Evolutionary conservation across 805 yeast genomes (phyloP), one percentile per base, ranked within the genome.

Genomic region (Yamadazyma akitaensis): DNA sequence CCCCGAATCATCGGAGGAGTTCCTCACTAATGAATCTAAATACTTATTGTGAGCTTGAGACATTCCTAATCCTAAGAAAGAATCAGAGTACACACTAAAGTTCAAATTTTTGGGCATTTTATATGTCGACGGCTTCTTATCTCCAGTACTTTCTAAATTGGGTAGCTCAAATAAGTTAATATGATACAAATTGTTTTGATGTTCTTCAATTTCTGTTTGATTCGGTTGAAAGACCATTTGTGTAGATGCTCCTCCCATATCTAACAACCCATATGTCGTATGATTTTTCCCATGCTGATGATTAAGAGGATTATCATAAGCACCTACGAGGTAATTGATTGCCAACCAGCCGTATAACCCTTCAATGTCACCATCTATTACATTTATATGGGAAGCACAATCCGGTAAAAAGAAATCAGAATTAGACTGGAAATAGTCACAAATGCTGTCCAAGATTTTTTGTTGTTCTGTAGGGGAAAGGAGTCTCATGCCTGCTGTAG

Each of bases 281-380:
- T 72, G 74, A 39, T 64, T 63, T 38, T 72, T 67, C 5, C 78
- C 79, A 44, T 71, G 76, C 30, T 69, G 57, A 40, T 70, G 75
- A 5, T 57, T 52, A 10, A 51, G 54, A 1, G 72, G 71, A n/a
- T 59, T 44, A 33, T 66, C 70, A 31, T 80, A 63, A 0, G 78
- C 57, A 1, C 79, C 80, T 25, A 76, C 67, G 50, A 80, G 58
- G 43, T 79, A 80, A 56, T 84, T 84, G 21, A 82, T 59, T 0
- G 85, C 75, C 8, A 83, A 62, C 89, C 89, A 84, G 1, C 84
- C 82, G 53, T 80, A 81, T 11, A 83, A 50, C 0, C 88, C 89
- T 58, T 84, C 89, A 2, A 72, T 62, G 50, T 82, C 85, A 0
- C 88, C 89, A 48, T 79, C 80, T 7, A 84, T 75, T 11, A 80